Evolutionary conservation across 345 rosid genomes (phyloP).

Genomic region (Bruguiera parviflora): DNA sequence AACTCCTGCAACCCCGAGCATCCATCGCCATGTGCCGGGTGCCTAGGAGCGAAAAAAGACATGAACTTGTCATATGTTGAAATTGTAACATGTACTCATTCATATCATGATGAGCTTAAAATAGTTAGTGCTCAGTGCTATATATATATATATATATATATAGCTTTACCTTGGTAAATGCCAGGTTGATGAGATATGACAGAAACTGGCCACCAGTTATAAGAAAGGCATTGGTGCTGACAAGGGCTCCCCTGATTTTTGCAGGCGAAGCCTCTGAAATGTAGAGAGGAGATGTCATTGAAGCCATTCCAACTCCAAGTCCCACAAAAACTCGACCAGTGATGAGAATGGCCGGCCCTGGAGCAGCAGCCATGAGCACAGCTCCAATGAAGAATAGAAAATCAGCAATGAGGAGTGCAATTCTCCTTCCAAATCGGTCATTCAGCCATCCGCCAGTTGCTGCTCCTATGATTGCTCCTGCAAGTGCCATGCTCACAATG

Average conservation of each 20-base stretch:
- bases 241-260: slow-evolving; percentile 83
- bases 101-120: too few species aligned
- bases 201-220: slow-evolving; percentile 89
- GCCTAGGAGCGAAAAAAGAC: slow-evolving; percentile 33
- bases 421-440: slow-evolving; percentile 63
- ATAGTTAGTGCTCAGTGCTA: neutral
- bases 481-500: slow-evolving; percentile 92
- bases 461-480: slow-evolving; percentile 83
- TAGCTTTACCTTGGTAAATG: slow-evolving; percentile 63
- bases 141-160: neutral
- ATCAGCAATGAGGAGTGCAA: slow-evolving; percentile 59
- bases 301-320: slow-evolving; percentile 90
- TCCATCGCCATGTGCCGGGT: slow-evolving; percentile 89
- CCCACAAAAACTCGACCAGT: slow-evolving; percentile 78
- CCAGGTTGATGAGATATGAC: slow-evolving; percentile 82
- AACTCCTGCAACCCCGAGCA: slow-evolving; percentile 83
- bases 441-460: slow-evolving; percentile 83
- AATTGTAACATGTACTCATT: too few species aligned
- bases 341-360: slow-evolving; percentile 54
- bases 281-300: slow-evolving; percentile 87
- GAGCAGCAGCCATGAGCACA: slow-evolving; percentile 68
- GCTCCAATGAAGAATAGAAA: slow-evolving; percentile 72
- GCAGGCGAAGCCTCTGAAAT: slow-evolving; percentile 92
- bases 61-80: neutral
- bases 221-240: slow-evolving; percentile 76